Evolutionary conservation across 1,284 basidiomycete species (phyloP).

Genomic region (Marasmius fiardii): DNA sequence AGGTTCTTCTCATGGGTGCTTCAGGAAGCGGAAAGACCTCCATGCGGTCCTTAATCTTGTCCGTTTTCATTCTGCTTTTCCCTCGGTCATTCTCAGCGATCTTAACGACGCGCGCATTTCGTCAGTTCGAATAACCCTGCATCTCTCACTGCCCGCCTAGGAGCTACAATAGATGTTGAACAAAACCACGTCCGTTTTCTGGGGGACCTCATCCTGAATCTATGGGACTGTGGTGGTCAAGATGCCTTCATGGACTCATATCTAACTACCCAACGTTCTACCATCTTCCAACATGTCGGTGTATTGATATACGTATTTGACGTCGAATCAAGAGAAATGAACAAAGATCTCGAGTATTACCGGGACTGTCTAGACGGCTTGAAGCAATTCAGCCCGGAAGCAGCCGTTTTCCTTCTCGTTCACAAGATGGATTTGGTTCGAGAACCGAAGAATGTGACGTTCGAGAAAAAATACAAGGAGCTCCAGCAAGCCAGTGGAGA

Average conservation of each 20-base stretch:
- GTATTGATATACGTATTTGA: slow-evolving; percentile 99
- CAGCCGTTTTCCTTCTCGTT: slow-evolving; percentile 86
- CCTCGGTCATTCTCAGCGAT: neutral
- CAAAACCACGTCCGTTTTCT: slow-evolving; percentile 97
- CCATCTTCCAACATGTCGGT: slow-evolving; percentile 94
- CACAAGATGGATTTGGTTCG: slow-evolving; percentile 96
- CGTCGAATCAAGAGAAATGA: slow-evolving; percentile 72
- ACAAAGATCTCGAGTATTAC: slow-evolving; percentile 85
- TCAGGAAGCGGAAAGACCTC: slow-evolving; percentile 92
- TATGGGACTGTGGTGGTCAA: slow-evolving; percentile 99
- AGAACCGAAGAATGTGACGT: slow-evolving; percentile 54
- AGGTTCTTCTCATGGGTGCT: slow-evolving; percentile 94
- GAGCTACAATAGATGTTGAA: slow-evolving; percentile 97
- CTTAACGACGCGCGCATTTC: slow-evolving; percentile 9
- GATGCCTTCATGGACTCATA: slow-evolving; percentile 98
- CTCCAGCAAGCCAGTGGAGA: slow-evolving; percentile 64
- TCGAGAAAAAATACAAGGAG: slow-evolving; percentile 69
- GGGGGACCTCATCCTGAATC: slow-evolving; percentile 88
- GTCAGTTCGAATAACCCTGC: slow-evolving; percentile 91
- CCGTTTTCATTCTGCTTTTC: slow-evolving; percentile 30
- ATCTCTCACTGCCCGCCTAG: slow-evolving; percentile 86
- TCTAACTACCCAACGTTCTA: slow-evolving; percentile 84
- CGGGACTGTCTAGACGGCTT: slow-evolving; percentile 82
- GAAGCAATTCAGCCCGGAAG: slow-evolving; percentile 73
- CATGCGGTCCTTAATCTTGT: slow-evolving; percentile 99